Conservation (phyloP, 108 stramenopile genomes). For the Skeletonema grethae region DNA sequence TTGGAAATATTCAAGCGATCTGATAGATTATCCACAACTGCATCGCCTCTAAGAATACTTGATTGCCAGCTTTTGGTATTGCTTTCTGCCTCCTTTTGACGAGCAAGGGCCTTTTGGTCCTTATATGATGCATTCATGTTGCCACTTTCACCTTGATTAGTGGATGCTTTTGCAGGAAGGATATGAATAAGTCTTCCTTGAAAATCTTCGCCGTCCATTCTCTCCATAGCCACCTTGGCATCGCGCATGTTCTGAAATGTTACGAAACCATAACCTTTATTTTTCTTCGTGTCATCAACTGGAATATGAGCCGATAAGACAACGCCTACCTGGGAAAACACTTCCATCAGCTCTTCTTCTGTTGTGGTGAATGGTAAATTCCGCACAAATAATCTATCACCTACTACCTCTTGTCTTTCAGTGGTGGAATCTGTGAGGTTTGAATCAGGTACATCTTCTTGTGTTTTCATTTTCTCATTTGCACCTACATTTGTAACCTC, state of each 20-base stretch:
- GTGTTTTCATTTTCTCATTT: too few relatives aligned
- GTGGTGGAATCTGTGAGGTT: background rate
- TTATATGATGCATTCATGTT: constrained; percentile 76
- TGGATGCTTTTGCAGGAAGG: constrained; percentile 70
- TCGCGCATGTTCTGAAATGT: constrained; percentile 62
- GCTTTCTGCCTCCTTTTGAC: constrained; percentile 80
- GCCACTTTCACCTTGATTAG: constrained; percentile 25
- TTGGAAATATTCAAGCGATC: constrained; percentile 85
- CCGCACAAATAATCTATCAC: constrained; percentile 87
- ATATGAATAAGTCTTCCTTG: constrained; percentile 91
- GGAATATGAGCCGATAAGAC: constrained; percentile 92
- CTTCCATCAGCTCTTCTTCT: constrained; percentile 90
- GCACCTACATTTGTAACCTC: background rate
- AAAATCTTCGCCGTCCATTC: constrained; percentile 78
- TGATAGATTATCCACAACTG: constrained; percentile 93
- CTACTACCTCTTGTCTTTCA: constrained; percentile 4
- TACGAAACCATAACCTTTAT: constrained; percentile 97
- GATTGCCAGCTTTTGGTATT: constrained; percentile 88
- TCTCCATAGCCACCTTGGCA: constrained; percentile 62
- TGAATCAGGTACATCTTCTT: background rate
- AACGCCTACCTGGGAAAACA: constrained; percentile 73
- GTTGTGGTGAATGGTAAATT: constrained; percentile 93
- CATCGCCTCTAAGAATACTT: constrained; percentile 93
- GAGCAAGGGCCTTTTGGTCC: constrained; percentile 82
- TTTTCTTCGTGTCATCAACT: constrained; percentile 85